A percentile compares a stretch with the other conserved stretches of the same genome.
Evolutionary conservation across 2,329 filamentous ascomycete genomes (phyloP).

Genomic region (Penicillium brevicompactum): DNA sequence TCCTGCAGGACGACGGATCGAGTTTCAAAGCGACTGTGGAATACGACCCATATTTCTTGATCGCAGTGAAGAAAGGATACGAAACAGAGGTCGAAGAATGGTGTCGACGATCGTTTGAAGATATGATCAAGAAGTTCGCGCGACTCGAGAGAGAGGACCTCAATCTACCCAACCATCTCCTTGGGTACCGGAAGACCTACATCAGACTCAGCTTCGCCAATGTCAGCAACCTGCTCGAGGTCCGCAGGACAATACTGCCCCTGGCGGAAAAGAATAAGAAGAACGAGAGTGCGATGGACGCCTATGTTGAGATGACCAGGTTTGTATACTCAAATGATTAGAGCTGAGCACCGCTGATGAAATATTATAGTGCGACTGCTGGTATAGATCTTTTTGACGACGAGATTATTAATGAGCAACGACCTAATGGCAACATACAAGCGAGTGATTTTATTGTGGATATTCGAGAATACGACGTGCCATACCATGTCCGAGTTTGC

Average conservation of each 20-base stretch:
- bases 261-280: conserved; percentile 96
- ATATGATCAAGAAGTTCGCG: conserved; percentile 75
- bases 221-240: conserved; percentile 81
- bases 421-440: conserved; percentile 76
- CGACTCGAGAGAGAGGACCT: conserved; percentile 90
- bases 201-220: conserved; percentile 86
- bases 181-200: conserved; percentile 87
- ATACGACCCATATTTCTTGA: conserved; percentile 94
- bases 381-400: conserved; percentile 95
- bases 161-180: conserved; percentile 89
- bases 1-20: conserved; percentile 83
- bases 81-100: conserved; percentile 97
- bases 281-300: conserved; percentile 95
- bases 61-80: conserved; percentile 83
- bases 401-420: conserved; percentile 79
- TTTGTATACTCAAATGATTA: conserved; percentile 36
- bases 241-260: conserved; percentile 80
- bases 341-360: neutral
- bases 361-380: conserved; percentile 63
- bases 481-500: conserved; percentile 97
- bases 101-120: conserved; percentile 77
- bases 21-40: conserved; percentile 96
- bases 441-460: conserved; percentile 97
- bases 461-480: conserved; percentile 98
- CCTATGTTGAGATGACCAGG: conserved; percentile 94